A percentile compares a stretch with the other conserved stretches of the same genome.
Evolutionary conservation across 2,329 filamentous ascomycete species (phyloP).

Genomic region (Cladophialophora psammophila): DNA sequence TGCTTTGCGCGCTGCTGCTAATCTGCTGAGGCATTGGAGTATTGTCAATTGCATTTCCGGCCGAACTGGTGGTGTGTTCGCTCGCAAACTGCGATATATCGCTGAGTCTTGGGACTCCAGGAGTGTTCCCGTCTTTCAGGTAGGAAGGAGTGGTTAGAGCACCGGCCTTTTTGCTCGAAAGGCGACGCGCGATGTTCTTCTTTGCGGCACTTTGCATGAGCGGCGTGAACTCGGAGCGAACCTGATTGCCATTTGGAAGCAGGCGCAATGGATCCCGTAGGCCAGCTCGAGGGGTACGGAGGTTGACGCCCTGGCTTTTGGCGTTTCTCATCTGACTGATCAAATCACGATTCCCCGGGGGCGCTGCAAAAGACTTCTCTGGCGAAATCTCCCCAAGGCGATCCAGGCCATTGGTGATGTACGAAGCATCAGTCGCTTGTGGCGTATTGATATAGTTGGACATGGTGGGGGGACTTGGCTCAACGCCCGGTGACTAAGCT

Average conservation of each 20-base stretch:
- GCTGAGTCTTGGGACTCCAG: slow-evolving; percentile 75
- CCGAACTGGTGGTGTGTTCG: slow-evolving; percentile 69
- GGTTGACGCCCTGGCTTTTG: slow-evolving; percentile 59
- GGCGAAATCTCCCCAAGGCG: slow-evolving; percentile 82
- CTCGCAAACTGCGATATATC: slow-evolving; percentile 73
- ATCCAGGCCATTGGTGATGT: slow-evolving; percentile 72
- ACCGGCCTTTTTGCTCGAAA: slow-evolving; percentile 68
- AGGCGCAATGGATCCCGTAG: slow-evolving; percentile 73
- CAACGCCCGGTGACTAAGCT: neutral
- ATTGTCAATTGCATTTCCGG: slow-evolving; percentile 66
- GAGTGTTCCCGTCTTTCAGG: slow-evolving; percentile 72
- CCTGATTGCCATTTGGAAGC: slow-evolving; percentile 64
- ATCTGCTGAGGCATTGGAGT: slow-evolving; percentile 79
- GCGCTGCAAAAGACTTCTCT: slow-evolving; percentile 85
- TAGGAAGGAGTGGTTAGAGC: slow-evolving; percentile 73
- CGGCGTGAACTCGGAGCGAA: slow-evolving; percentile 85
- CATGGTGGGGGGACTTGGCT: slow-evolving; percentile 60
- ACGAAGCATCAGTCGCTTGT: slow-evolving; percentile 86
- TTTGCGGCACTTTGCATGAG: slow-evolving; percentile 81
- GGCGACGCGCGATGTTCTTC: slow-evolving; percentile 65
- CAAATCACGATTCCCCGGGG: slow-evolving; percentile 77
- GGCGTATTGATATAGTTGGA: slow-evolving; percentile 81
- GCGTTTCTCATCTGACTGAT: slow-evolving; percentile 77
- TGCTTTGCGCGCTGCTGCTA: slow-evolving; percentile 84
- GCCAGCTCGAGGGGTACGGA: slow-evolving; percentile 78